Evolutionary conservation across 164 flowering plant genomes (phyloP).

Genomic region (Malania oleifera): DNA sequence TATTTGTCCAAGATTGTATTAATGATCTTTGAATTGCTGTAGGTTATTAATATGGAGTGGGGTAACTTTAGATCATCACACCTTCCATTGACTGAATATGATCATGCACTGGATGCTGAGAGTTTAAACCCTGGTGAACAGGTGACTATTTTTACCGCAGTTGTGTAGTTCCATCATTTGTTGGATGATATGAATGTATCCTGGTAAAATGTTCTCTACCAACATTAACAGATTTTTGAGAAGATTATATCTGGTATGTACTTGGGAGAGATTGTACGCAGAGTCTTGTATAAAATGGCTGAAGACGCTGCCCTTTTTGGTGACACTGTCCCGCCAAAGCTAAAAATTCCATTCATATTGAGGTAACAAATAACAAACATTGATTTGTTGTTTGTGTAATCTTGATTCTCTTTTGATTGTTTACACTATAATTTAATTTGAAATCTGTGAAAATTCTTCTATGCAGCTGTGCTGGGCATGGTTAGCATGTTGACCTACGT

Average conservation of each 20-base stretch:
- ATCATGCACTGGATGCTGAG: conserved; percentile 69
- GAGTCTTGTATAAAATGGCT: conserved; percentile 74
- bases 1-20: background rate
- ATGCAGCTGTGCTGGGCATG: too few species aligned
- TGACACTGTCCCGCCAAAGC: conserved; percentile 73
- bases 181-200: background rate
- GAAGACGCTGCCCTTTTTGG: conserved; percentile 94
- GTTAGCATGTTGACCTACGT: too few species aligned
- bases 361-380: too few species aligned
- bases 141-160: conserved; percentile 28
- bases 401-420: background rate
- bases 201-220: background rate
- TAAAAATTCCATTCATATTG: conserved; percentile 57
- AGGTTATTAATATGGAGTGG: conserved; percentile 99
- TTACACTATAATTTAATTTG: background rate
- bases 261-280: conserved; percentile 86
- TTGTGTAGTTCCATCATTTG: conserved; percentile 5
- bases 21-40: conserved; percentile 6
- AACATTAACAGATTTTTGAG: conserved; percentile 68
- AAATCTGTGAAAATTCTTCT: background rate
- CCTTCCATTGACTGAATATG: conserved; percentile 87
- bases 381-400: too few species aligned
- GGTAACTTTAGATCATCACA: conserved; percentile 90
- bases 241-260: conserved; percentile 96
- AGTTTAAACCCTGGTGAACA: conserved; percentile 90